Evolutionary conservation across 257 asterid species (phyloP), one percentile per base, ranked within the genome.

Genomic region (Craterostigma plantagineum): DNA sequence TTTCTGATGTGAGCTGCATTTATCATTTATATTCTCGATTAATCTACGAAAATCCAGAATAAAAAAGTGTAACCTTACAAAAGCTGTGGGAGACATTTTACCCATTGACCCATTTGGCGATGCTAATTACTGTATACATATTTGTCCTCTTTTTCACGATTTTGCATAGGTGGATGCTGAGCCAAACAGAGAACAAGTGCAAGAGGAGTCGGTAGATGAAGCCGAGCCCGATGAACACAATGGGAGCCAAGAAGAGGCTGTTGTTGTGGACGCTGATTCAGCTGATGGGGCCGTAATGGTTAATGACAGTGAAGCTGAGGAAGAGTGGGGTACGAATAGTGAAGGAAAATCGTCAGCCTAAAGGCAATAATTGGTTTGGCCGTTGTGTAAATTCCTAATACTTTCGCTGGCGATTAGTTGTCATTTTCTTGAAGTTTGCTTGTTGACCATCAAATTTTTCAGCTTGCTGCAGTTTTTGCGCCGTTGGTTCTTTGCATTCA

Each of bases 261-360:
- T 79, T 42, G 92, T 83, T 51, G 87, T 70, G 60, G 99, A 83
- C 54, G 92, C 87, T 34, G 99, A 83, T 56, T 79, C 95, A 46
- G 69, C 76, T 34, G 95, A 83, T 46, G 90, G 95, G 59, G 91
- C 83, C 36, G 87, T 76, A 49, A 80, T 83, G 37, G 81, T 90
- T 56, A 90, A 79, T 23, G 92, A 78, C 46, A 75, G 60, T 38
- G 94, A 79, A 71, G 92, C 76, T 60, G 94, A 79, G 66, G 94
- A 90, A 90, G 81, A 90, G 94, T 83, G 85, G 85, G 95, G 94
- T 83, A 90, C 72, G 84, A 67, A 90, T 77, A 71, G 65, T 71
- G 87, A 73, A 71, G 92, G 94, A 77, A 79, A 87, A 74, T 77
- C 66, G 67, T 76, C 98, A 74, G 78, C 91, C 91, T 87, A 86